Conservation (phyloP, 2,329 filamentous ascomycete species). For the Blastomyces percursus region DNA sequence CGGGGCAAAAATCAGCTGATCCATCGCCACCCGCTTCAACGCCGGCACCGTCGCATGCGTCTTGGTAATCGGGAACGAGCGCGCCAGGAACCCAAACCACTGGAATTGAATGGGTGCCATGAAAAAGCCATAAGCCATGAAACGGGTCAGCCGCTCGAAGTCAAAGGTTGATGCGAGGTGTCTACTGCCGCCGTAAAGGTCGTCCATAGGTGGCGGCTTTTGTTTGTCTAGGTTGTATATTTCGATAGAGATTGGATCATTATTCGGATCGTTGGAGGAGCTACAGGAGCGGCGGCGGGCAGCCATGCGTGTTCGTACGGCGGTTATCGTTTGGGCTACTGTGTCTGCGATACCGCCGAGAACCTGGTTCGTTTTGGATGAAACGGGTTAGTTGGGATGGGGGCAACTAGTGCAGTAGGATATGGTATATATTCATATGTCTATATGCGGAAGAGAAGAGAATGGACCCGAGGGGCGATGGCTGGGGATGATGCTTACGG, state of each 20-base stretch:
- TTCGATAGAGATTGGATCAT: constrained; percentile 71
- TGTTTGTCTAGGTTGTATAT: constrained; percentile 79
- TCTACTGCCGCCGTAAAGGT: constrained; percentile 42
- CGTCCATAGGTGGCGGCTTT: constrained; percentile 54
- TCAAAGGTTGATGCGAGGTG: constrained; percentile 72
- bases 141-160: constrained; percentile 84
- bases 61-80: constrained; percentile 75
- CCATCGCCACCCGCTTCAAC: constrained; percentile 80
- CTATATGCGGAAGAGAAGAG: not conserved
- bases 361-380: constrained; percentile 37
- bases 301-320: constrained; percentile 53
- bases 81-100: constrained; percentile 83
- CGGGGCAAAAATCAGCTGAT: constrained; percentile 88
- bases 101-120: constrained; percentile 94
- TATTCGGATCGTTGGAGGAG: constrained; percentile 28
- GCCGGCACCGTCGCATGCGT: constrained; percentile 61
- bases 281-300: constrained; percentile 46
- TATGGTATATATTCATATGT: not conserved
- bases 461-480: not conserved
- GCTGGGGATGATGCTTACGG: constrained; percentile 44
- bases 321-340: constrained; percentile 83
- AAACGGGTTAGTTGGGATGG: constrained; percentile 3
- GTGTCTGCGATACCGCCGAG: constrained; percentile 94
- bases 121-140: constrained; percentile 94
- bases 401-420: not conserved